Evolutionary conservation across 129 eudicot species (phyloP).

Genomic region (Kitagawia praeruptora): DNA sequence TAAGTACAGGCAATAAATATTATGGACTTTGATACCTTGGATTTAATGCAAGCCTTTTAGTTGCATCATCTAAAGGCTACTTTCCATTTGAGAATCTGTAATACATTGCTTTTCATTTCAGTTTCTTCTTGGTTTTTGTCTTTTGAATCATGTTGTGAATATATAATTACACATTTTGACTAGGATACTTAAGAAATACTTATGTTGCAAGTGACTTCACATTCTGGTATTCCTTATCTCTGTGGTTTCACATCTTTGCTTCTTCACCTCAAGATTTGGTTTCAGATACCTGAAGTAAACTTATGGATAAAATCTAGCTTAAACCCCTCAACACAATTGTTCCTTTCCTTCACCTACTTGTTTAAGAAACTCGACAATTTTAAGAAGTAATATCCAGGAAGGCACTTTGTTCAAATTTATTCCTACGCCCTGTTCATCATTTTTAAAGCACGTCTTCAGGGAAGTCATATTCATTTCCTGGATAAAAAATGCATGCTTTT

Average conservation of each 20-base stretch:
- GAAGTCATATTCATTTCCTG: not conserved
- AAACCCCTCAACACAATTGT: slow-evolving; percentile 11
- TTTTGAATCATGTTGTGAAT: not conserved
- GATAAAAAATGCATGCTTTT: slow-evolving; percentile 52
- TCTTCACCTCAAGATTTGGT: not conserved
- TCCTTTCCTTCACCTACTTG: slow-evolving; percentile 22
- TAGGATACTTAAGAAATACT: not conserved
- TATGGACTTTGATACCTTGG: slow-evolving; percentile 37
- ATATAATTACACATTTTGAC: not conserved
- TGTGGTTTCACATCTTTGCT: not conserved
- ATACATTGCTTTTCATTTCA: slow-evolving; percentile 9
- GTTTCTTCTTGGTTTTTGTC: not conserved
- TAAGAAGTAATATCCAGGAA: not conserved
- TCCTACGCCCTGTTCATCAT: not conserved
- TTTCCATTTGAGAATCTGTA: slow-evolving; percentile 10
- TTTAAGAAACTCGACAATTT: not conserved
- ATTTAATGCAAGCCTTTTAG: not conserved
- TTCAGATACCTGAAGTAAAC: not conserved
- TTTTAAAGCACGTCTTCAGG: not conserved
- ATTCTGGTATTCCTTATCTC: not conserved
- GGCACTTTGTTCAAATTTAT: not conserved
- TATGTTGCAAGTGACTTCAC: not conserved
- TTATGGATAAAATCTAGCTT: not conserved
- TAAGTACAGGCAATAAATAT: slow-evolving; percentile 22
- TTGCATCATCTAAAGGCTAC: slow-evolving; percentile 12